phyloP scores from a whole-genome alignment of 176 grass and related monocot genomes.

The Carex cristatella region DNA sequence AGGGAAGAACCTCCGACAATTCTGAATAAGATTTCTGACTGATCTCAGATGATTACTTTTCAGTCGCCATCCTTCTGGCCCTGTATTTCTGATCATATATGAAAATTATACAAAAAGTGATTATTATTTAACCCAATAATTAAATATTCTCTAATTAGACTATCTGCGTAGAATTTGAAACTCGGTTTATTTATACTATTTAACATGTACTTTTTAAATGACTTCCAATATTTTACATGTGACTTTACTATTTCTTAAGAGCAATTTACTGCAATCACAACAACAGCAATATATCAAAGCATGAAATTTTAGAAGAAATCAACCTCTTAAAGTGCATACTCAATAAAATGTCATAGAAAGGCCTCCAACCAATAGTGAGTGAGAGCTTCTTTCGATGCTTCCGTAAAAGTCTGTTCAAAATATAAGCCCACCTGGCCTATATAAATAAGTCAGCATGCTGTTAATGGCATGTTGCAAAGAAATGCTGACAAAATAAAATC shows the following conservation, averaged over 20 bases:
- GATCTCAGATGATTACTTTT: conserved; percentile 61
- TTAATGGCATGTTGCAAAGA: neutral
- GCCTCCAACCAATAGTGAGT: conserved; percentile 73
- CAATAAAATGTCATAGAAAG: conserved; percentile 79
- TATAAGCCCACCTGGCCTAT: conserved; percentile 85
- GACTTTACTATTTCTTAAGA: neutral
- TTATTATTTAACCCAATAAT: neutral
- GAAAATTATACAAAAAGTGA: neutral
- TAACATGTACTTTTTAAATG: conserved; percentile 3
- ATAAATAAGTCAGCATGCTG: conserved; percentile 9
- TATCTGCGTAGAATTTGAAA: neutral
- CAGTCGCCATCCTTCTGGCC: conserved; percentile 90
- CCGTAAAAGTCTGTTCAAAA: conserved; percentile 58
- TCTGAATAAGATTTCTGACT: conserved; percentile 54
- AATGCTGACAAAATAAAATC: conserved; percentile 1
- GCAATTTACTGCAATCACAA: neutral
- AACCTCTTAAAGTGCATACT: conserved; percentile 90
- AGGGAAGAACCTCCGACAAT: conserved; percentile 74
- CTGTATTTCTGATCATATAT: conserved; percentile 70
- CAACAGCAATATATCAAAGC: neutral
- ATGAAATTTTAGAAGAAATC: conserved; percentile 14
- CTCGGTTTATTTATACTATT: neutral
- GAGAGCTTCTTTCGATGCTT: conserved; percentile 67
- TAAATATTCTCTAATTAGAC: neutral
- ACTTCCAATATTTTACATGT: neutral